These are phyloP conservation scores for Bombardia bombarda DNA, from an alignment of 495 filamentous ascomycete genomes.

Conservation along the genomic window DNA sequence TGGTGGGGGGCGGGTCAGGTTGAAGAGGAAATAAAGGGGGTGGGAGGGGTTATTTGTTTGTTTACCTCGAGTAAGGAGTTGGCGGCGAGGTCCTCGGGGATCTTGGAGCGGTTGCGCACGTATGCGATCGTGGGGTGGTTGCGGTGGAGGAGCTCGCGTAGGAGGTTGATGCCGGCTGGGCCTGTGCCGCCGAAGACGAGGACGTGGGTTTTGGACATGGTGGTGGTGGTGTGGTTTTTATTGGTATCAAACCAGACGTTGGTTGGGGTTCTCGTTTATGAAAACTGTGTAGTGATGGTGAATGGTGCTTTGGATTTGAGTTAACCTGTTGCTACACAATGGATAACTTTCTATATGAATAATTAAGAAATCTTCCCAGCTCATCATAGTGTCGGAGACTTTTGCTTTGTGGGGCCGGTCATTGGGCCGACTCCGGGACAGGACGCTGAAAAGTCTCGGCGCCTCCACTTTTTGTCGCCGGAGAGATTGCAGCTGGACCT, in stretches of 20 bases:
- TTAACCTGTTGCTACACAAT: too few relatives aligned
- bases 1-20: neutral
- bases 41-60: neutral
- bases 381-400: too few relatives aligned
- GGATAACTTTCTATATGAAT: too few relatives aligned
- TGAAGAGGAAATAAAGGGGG: neutral
- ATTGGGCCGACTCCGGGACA: too few relatives aligned
- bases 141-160: conserved; percentile 14
- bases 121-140: conserved; percentile 8
- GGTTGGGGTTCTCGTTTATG: too few relatives aligned
- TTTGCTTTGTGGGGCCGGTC: too few relatives aligned
- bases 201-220: conserved; percentile 1
- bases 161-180: conserved; percentile 11
- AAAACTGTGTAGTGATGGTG: neutral
- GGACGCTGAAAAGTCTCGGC: too few relatives aligned
- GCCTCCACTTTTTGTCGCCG: too few relatives aligned
- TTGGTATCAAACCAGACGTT: too few relatives aligned
- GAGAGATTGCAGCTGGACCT: too few relatives aligned
- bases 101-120: conserved; percentile 10
- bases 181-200: conserved; percentile 17
- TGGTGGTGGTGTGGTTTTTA: neutral
- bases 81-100: conserved; percentile 11
- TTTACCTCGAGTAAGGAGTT: conserved; percentile 8
- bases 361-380: too few relatives aligned
- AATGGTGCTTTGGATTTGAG: neutral